Evolutionary conservation across 257 asterid genomes (phyloP).

Genomic region (Petunia axillaris): DNA sequence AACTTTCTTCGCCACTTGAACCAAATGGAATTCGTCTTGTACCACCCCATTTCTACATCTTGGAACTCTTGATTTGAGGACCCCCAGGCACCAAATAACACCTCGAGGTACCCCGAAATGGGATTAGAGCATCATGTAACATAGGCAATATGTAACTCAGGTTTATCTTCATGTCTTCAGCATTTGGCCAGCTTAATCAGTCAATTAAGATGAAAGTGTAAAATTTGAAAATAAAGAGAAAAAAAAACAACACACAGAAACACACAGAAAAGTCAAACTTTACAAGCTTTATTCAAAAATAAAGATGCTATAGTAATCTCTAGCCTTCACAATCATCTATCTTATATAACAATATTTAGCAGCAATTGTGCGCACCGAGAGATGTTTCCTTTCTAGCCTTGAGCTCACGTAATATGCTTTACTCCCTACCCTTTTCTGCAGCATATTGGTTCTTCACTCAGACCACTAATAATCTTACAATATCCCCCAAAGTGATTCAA

Average conservation of each 20-base stretch:
- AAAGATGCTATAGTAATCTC: too few species aligned
- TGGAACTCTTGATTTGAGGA: too few species aligned
- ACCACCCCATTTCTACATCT: too few species aligned
- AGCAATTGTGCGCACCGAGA: not conserved
- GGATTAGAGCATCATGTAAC: too few species aligned
- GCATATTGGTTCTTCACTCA: not conserved
- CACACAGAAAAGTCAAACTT: too few species aligned
- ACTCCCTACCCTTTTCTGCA: not conserved
- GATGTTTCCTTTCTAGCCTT: not conserved
- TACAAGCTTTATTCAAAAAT: too few species aligned
- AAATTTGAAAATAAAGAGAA: not conserved
- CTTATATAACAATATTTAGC: not conserved
- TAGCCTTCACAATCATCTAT: too few species aligned
- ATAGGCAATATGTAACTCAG: not conserved
- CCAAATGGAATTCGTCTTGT: too few species aligned
- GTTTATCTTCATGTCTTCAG: not conserved
- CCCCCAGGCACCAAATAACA: too few species aligned
- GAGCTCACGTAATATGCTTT: conserved; percentile 1
- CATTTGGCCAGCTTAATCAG: not conserved
- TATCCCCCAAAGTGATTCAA: not conserved
- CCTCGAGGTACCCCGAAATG: too few species aligned
- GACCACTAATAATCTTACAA: conserved; percentile 5
- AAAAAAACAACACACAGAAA: not conserved
- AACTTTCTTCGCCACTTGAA: too few species aligned
- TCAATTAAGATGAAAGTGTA: not conserved